phyloP scores from a whole-genome alignment of 345 rosid species.

The Euphorbia pulcherrima region DNA sequence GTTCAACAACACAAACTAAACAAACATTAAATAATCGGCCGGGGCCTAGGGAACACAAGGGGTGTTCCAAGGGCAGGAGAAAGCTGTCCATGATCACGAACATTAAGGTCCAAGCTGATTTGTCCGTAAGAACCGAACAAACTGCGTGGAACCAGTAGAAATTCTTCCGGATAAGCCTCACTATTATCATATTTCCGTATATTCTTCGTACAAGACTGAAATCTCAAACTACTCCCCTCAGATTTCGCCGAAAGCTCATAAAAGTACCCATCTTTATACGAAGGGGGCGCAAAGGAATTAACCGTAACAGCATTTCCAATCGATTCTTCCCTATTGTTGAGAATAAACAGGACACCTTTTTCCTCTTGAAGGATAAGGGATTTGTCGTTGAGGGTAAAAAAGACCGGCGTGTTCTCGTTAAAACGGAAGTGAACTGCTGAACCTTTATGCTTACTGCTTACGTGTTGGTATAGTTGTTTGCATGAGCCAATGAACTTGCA shows the following conservation, averaged over 20 bases:
- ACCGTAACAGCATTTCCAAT: slow-evolving; percentile 25
- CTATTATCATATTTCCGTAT: not conserved
- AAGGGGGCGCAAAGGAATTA: slow-evolving; percentile 24
- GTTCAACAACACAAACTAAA: not conserved
- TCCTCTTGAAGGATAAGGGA: slow-evolving; percentile 31
- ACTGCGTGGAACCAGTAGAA: slow-evolving; percentile 29
- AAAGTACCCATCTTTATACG: not conserved
- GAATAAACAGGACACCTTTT: slow-evolving; percentile 20
- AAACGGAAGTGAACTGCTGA: slow-evolving; percentile 17
- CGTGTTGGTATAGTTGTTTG: slow-evolving; percentile 37
- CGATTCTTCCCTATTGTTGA: slow-evolving; percentile 6
- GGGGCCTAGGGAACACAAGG: no score
- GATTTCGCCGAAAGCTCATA: slow-evolving; percentile 24
- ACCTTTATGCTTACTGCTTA: slow-evolving; percentile 34
- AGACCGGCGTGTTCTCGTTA: not conserved
- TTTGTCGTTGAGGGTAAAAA: slow-evolving; percentile 13
- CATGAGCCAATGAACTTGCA: slow-evolving; percentile 38
- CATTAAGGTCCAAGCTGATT: slow-evolving; percentile 22
- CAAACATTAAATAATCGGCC: not conserved
- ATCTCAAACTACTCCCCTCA: slow-evolving; percentile 15
- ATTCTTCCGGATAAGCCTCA: slow-evolving; percentile 8
- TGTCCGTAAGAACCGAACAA: slow-evolving; percentile 8
- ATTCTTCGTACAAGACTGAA: slow-evolving; percentile 18
- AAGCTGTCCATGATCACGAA: slow-evolving; percentile 11
- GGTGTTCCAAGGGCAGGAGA: not conserved